A percentile compares a stretch with the other conserved stretches of the same genome.
phyloP scores from a whole-genome alignment of 768 basidiomycete genomes.

The Trichaptum fuscoviolaceum region DNA sequence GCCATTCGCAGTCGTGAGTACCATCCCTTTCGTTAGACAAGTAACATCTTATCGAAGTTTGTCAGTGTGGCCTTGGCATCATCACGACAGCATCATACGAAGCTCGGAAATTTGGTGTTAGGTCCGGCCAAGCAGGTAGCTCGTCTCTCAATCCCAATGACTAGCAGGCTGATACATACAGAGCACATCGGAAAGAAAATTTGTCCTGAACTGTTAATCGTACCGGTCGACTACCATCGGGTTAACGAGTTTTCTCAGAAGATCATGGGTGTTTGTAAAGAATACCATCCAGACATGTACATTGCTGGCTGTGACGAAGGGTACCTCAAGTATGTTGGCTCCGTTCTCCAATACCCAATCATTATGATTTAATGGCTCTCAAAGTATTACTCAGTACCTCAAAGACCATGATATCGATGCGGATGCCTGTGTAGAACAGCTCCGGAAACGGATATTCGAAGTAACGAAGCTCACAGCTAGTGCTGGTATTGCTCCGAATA shows the following conservation, averaged over 20 bases:
- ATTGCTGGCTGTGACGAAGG: slow-evolving; percentile 88
- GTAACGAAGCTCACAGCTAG: slow-evolving; percentile 88
- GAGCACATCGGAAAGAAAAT: slow-evolving; percentile 92
- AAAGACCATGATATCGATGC: slow-evolving; percentile 55
- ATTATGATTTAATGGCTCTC: slow-evolving; percentile 2
- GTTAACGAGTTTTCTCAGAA: slow-evolving; percentile 66
- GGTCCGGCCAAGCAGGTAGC: slow-evolving; percentile 89
- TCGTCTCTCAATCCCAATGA: background rate
- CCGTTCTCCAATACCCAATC: background rate
- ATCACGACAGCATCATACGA: slow-evolving; percentile 89
- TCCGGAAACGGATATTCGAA: slow-evolving; percentile 65
- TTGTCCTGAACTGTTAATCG: slow-evolving; percentile 80
- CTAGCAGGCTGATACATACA: slow-evolving; percentile 19
- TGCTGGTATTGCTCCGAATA: slow-evolving; percentile 94
- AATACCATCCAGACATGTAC: slow-evolving; percentile 73
- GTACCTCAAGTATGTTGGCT: slow-evolving; percentile 72
- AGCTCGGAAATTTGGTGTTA: slow-evolving; percentile 83
- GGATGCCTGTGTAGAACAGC: slow-evolving; percentile 70
- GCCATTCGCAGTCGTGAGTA: slow-evolving; percentile 56
- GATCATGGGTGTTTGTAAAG: slow-evolving; percentile 62
- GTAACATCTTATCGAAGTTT: slow-evolving; percentile 11
- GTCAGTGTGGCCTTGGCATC: slow-evolving; percentile 74
- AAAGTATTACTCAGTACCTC: slow-evolving; percentile 82
- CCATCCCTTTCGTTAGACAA: background rate
- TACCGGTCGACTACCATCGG: slow-evolving; percentile 43